Evolutionary conservation across 768 basidiomycete species (phyloP), one percentile per base, ranked within the genome.

Genomic region (Lactifluus piperatus): DNA sequence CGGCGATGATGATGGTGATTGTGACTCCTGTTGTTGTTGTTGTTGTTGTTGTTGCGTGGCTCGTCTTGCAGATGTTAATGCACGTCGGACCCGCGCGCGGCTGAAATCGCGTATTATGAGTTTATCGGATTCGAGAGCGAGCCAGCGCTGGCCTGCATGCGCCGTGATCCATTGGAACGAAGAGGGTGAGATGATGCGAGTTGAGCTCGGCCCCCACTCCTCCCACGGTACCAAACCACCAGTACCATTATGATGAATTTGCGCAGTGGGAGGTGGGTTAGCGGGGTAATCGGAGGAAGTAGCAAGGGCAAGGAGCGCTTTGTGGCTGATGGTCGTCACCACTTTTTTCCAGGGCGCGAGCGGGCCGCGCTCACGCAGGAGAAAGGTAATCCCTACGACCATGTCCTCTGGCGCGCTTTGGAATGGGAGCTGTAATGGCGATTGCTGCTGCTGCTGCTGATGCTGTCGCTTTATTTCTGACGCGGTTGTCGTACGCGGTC

Each of bases 141-240:
- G 60, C 54, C 59, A 60, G 27, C 54, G 59, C 20, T 60, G 54
- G 7, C 54, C 60, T 2, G 60, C 54, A 29, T 61, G 54, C 18
- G 54, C 60, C 20, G 60, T 61, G 36, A 61, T 61, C 60, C 54
- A 60, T 44, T 61, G 54, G 36, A 56, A 61, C 14, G 44, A 11
- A 0, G 44, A 9, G 5, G 60, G 60, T 3, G 45, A 18, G 54
- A 61, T 51, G 43, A 61, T 50, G 29, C 54, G 60, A 22, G 54
- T 22, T 13, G 54, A 22, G 29, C 24, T 16, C 18, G 54, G 54
- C 1, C 60, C 59, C 60, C 60, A 61, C 20, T 55, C 48, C 4
- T 45, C 54, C 59, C 59, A 60, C 1, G 49, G 34, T 10, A 53
- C 20, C 18, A n/a, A n/a, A n/a, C n/a, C n/a, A n/a, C n/a, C 11